Evolutionary conservation across 2,329 filamentous ascomycete species (phyloP), one percentile per base, ranked within the genome.

Genomic region (Fusarium acutatum): DNA sequence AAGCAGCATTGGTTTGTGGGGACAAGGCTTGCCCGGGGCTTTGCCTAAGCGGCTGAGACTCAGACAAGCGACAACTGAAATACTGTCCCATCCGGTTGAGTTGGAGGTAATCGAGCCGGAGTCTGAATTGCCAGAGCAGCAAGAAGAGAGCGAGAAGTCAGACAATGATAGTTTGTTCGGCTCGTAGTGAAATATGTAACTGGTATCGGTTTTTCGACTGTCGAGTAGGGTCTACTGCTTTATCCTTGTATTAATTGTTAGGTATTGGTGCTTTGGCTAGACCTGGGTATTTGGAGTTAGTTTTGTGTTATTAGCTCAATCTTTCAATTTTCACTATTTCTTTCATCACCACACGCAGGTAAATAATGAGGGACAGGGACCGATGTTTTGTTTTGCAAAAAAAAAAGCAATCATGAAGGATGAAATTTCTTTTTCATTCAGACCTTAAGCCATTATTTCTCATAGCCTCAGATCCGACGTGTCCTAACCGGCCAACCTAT

Each of bases 401-500:
- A 65, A 57, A 63, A 62, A 71, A 77, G 60, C 65, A 68, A 77
- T 59, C 70, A 66, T 79, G 75, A 76, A 78, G 75, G 73, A 75
- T 75, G 77, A 79, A 78, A 69, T 69, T 74, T 77, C 63, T 75
- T 79, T 79, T 76, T 81, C 81, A 80, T 83, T 83, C 80, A 82
- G 81, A 83, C 81, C 82, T 77, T 63, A 81, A 77, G 80, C 81
- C 82, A 82, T 82, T 81, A 77, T 74, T 76, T 78, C 77, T 79
- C 79, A 81, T 81, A 81, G 81, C 79, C 79, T 80, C 77, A 78
- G 77, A 80, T 81, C 80, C 77, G 79, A 82, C 74, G 79, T 79
- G 67, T 79, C 81, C 80, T 82, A 81, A 80, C 81, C 81, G 81
- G 81, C 81, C 81, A 81, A 80, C 80, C 80, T 69, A 80, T 82